A percentile compares a stretch with the other conserved stretches of the same genome.
These are phyloP conservation scores for Tuber magnatum DNA, from an alignment of 495 filamentous ascomycete genomes.

Conservation along the genomic window DNA sequence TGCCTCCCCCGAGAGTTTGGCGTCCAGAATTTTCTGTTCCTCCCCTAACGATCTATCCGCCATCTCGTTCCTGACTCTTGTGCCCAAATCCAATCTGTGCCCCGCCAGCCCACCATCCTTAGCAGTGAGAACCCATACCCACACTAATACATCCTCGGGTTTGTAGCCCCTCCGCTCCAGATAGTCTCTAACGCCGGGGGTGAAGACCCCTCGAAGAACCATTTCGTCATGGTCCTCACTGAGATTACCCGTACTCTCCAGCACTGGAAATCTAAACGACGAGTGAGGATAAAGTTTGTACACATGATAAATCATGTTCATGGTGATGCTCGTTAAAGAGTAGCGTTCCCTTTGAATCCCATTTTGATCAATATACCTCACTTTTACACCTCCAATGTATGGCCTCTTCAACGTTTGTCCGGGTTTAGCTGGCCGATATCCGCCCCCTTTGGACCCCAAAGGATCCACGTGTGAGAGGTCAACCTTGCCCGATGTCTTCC, in stretches of 20 bases:
- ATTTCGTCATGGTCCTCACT: conserved; percentile 24
- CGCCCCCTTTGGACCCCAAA: neutral
- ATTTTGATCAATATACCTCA: neutral
- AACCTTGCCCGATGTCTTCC: conserved; percentile 12
- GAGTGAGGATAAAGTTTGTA: conserved; percentile 9
- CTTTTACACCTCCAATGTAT: neutral
- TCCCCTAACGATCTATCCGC: neutral
- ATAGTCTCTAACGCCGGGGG: conserved; percentile 35
- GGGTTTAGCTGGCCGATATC: neutral
- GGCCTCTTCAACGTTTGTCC: neutral
- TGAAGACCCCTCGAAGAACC: conserved; percentile 44
- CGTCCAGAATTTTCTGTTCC: neutral
- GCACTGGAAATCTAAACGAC: conserved; percentile 1
- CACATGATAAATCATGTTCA: conserved; percentile 16
- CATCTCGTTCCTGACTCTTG: neutral
- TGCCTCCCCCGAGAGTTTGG: neutral
- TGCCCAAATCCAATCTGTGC: conserved; percentile 43
- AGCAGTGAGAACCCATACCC: conserved; percentile 54
- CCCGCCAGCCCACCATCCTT: conserved; percentile 44
- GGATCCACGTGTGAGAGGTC: conserved; percentile 24
- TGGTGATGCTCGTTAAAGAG: conserved; percentile 27
- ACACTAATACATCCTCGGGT: conserved; percentile 50
- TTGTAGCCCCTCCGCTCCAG: conserved; percentile 45
- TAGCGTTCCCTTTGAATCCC: neutral
- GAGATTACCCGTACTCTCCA: neutral